A percentile compares a stretch with the other conserved stretches of the same genome.
phyloP scores from a whole-genome alignment of 352 stramenopile genomes.

The Pilasporangium apinafurcum region DNA sequence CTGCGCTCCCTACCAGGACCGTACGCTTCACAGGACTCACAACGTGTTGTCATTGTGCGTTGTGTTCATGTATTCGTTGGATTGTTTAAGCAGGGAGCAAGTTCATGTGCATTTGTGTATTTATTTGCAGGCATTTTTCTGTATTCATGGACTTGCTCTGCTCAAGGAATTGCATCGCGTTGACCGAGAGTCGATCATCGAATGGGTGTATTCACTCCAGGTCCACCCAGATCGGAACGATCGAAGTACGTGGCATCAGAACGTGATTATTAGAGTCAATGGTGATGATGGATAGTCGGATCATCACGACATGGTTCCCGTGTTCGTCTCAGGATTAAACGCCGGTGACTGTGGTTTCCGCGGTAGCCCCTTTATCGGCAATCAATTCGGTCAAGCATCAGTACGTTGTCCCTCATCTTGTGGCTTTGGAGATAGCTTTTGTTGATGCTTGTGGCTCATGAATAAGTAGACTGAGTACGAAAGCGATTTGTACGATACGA shows the following conservation, averaged over 20 bases:
- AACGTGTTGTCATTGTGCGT: slow-evolving; percentile 73
- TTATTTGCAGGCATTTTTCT: slow-evolving; percentile 66
- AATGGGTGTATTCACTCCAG: slow-evolving; percentile 85
- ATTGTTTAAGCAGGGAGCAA: background rate
- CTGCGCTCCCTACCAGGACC: slow-evolving; percentile 55
- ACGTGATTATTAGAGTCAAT: background rate
- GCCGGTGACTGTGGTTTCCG: slow-evolving; percentile 68
- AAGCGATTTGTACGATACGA: slow-evolving; percentile 73
- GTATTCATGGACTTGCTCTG: slow-evolving; percentile 74
- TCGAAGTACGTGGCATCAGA: slow-evolving; percentile 18
- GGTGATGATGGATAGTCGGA: background rate
- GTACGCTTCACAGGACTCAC: slow-evolving; percentile 75
- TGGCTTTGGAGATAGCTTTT: background rate
- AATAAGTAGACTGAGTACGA: slow-evolving; percentile 36
- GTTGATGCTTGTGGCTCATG: background rate
- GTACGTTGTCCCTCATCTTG: slow-evolving; percentile 5
- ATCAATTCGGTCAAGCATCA: slow-evolving; percentile 37
- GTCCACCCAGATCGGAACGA: slow-evolving; percentile 63
- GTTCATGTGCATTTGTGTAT: background rate
- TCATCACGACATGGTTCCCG: too few species aligned
- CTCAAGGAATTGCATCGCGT: slow-evolving; percentile 71
- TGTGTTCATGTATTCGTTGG: background rate
- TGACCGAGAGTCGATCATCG: slow-evolving; percentile 62
- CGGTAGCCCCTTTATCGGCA: slow-evolving; percentile 58
- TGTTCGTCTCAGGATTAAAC: slow-evolving; percentile 67